A percentile compares a stretch with the other conserved stretches of the same genome.
phyloP scores from a whole-genome alignment of 2,329 filamentous ascomycete genomes.

The Mycosphaerella arachidis region DNA sequence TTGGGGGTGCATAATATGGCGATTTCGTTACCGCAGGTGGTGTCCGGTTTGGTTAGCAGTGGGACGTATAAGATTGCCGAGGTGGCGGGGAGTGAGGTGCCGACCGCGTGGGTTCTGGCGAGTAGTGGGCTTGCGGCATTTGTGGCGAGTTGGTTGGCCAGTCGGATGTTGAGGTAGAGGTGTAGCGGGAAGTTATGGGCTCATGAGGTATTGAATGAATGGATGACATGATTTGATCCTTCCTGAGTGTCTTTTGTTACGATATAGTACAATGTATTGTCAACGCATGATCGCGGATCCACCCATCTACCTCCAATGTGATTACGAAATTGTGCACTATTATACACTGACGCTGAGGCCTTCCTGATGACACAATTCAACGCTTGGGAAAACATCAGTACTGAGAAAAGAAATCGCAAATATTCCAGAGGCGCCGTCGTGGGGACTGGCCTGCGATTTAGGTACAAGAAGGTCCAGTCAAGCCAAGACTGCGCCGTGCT shows the following conservation, averaged over 20 bases:
- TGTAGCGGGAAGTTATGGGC: not conserved
- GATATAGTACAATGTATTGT: too few relatives aligned
- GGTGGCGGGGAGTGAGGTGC: slow-evolving; percentile 14
- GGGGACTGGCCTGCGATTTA: not conserved
- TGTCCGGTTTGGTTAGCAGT: slow-evolving; percentile 15
- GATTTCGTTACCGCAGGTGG: slow-evolving; percentile 19
- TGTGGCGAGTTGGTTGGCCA: slow-evolving; percentile 12
- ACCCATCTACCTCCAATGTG: too few relatives aligned
- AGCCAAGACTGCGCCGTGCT: not conserved
- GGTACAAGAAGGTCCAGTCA: not conserved
- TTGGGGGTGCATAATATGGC: slow-evolving; percentile 22
- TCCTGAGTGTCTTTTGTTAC: not conserved
- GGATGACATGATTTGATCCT: not conserved
- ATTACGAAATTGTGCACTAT: too few relatives aligned
- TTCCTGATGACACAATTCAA: too few relatives aligned
- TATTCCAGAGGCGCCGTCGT: not conserved
- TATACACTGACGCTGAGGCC: too few relatives aligned
- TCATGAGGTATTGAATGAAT: not conserved
- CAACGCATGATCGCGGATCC: too few relatives aligned
- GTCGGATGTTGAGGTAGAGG: slow-evolving; percentile 6
- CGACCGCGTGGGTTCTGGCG: slow-evolving; percentile 19
- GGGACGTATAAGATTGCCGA: slow-evolving; percentile 17
- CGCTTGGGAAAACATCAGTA: too few relatives aligned
- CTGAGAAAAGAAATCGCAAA: not conserved
- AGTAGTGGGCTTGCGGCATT: slow-evolving; percentile 19